Conservation (phyloP, 2,329 filamentous ascomycete species). For the Colletotrichum brevisporum region DNA sequence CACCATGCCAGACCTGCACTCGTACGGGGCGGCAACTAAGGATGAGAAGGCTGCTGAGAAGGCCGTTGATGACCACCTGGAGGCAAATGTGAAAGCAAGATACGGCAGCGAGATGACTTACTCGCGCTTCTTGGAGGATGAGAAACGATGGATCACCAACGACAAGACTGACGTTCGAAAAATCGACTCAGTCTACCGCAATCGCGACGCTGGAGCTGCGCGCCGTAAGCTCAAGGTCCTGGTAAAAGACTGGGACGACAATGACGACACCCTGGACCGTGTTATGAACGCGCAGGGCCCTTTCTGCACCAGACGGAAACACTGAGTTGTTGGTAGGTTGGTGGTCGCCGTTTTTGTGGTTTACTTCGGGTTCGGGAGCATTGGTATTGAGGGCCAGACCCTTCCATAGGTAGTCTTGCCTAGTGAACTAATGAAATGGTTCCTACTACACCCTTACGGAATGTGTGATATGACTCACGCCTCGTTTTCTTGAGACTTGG, state of each 20-base stretch:
- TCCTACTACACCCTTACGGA: too few species aligned
- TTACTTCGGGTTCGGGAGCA: too few species aligned
- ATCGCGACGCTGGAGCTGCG: slow-evolving; percentile 55
- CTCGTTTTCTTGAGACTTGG: too few species aligned
- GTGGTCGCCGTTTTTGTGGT: too few species aligned
- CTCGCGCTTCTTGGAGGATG: slow-evolving; percentile 50
- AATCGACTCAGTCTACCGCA: slow-evolving; percentile 61
- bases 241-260: slow-evolving; percentile 57
- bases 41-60: slow-evolving; percentile 43
- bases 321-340: neutral
- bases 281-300: slow-evolving; percentile 52
- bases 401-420: too few species aligned
- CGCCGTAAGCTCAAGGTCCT: slow-evolving; percentile 52
- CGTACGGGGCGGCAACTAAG: slow-evolving; percentile 17
- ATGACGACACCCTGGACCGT: slow-evolving; percentile 54
- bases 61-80: slow-evolving; percentile 49
- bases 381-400: too few species aligned
- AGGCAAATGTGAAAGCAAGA: slow-evolving; percentile 48
- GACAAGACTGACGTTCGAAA: slow-evolving; percentile 57
- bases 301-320: slow-evolving; percentile 42
- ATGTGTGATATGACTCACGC: too few species aligned
- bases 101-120: slow-evolving; percentile 51
- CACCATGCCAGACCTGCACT: slow-evolving; percentile 30
- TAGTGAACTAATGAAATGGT: too few species aligned
- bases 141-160: slow-evolving; percentile 57